Percentiles rank a stretch among this genome's conserved stretches.
These are phyloP conservation scores for Fusarium foetens DNA, from an alignment of 2,329 filamentous ascomycete genomes.

Conservation along the genomic window DNA sequence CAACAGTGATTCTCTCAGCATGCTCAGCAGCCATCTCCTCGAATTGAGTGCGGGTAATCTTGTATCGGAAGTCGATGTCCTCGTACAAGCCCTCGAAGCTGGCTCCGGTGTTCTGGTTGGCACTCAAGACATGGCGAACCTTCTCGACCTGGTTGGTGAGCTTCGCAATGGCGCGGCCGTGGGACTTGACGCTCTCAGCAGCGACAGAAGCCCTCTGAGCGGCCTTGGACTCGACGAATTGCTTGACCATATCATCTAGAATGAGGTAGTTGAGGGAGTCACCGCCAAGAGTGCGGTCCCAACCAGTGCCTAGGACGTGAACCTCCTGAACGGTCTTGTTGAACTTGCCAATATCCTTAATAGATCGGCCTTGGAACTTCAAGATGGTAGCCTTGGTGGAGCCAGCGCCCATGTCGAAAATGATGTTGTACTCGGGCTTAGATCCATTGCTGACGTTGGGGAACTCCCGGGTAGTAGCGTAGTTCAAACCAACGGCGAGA, in stretches of 20 bases:
- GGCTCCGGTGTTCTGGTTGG: conserved; percentile 82
- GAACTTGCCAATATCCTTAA: conserved; percentile 91
- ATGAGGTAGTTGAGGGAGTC: conserved; percentile 90
- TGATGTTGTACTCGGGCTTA: conserved; percentile 89
- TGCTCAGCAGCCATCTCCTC: conserved; percentile 79
- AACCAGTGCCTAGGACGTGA: conserved; percentile 85
- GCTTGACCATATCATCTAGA: conserved; percentile 84
- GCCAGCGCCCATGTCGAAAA: conserved; percentile 98
- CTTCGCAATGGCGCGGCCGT: conserved; percentile 88
- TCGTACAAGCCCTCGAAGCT: conserved; percentile 92
- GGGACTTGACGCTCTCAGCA: conserved; percentile 70
- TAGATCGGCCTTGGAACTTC: conserved; percentile 85
- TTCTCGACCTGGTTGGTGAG: conserved; percentile 93
- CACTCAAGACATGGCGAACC: conserved; percentile 88
- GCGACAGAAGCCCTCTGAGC: conserved; percentile 73
- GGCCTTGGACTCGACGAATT: conserved; percentile 77
- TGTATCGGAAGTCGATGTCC: conserved; percentile 93
- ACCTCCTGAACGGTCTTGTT: conserved; percentile 98
- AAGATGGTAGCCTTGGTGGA: conserved; percentile 91
- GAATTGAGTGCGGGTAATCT: conserved; percentile 81
- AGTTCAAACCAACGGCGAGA: conserved; percentile 92
- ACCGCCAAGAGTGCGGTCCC: conserved; percentile 90
- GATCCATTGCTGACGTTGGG: conserved; percentile 83
- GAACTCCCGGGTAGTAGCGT: conserved; percentile 91
- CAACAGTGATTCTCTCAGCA: conserved; percentile 72